phyloP scores from a whole-genome alignment of 2,329 filamentous ascomycete species.

The Trichothecium sympodiale region DNA sequence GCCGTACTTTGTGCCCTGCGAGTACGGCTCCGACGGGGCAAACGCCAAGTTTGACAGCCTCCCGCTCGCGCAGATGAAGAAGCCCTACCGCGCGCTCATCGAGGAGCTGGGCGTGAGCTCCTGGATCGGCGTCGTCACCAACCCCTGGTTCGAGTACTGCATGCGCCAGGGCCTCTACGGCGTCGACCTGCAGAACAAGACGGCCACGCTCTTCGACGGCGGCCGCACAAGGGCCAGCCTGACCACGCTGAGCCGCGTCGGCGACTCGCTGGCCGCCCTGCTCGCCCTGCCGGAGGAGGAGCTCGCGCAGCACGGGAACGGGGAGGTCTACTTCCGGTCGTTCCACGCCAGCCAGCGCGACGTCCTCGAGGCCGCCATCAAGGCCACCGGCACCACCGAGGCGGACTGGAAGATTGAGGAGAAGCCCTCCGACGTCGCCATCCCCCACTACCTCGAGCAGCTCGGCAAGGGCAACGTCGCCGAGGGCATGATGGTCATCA shows the following conservation, averaged over 20 bases:
- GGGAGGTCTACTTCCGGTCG: conserved; percentile 20
- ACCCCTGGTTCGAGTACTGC: conserved; percentile 21
- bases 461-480: too few species aligned
- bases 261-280: conserved; percentile 20
- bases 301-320: conserved; percentile 17
- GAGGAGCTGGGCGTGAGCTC: conserved; percentile 17
- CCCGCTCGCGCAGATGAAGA: conserved; percentile 14
- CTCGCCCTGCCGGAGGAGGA: conserved; percentile 21
- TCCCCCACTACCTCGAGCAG: too few species aligned
- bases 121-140: conserved; percentile 20
- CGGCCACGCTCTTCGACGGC: conserved; percentile 17
- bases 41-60: conserved; percentile 3
- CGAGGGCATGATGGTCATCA: too few species aligned
- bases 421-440: too few species aligned
- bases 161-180: conserved; percentile 16
- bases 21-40: conserved; percentile 18
- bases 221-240: conserved; percentile 16
- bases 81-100: conserved; percentile 13
- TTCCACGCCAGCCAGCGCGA: conserved; percentile 17
- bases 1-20: conserved; percentile 17
- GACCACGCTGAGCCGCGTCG: conserved; percentile 19
- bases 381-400: conserved; percentile 16
- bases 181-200: conserved; percentile 6
- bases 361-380: conserved; percentile 18
- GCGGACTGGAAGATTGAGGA: conserved; percentile 13